Evolutionary conservation across 2,329 filamentous ascomycete genomes (phyloP).

Genomic region (Rhytidhysteron rufulum): DNA sequence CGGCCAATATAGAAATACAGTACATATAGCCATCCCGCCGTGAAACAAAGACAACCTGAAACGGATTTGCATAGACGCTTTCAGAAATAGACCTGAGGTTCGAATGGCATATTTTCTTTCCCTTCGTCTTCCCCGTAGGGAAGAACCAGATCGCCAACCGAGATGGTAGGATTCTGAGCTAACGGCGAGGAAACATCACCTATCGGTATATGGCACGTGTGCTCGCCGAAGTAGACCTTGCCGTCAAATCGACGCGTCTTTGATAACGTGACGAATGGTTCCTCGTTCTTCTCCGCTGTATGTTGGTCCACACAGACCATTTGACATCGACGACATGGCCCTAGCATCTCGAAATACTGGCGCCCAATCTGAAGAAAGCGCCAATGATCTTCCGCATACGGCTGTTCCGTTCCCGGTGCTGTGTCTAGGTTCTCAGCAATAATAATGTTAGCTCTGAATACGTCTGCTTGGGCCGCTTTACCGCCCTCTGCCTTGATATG

Average conservation of each 20-base stretch:
- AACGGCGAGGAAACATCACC: conserved; percentile 15
- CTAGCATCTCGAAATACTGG: conserved; percentile 67
- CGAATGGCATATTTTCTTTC: conserved; percentile 17
- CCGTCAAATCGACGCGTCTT: conserved; percentile 82
- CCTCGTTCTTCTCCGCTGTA: conserved; percentile 71
- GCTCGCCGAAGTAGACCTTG: conserved; percentile 85
- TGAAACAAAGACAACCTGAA: conserved; percentile 7
- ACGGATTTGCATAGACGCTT: conserved; percentile 12
- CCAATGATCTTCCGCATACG: conserved; percentile 84
- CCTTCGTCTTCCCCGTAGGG: conserved; percentile 28
- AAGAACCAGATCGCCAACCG: conserved; percentile 33
- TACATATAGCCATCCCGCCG: conserved; percentile 14
- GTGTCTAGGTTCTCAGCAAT: conserved; percentile 50
- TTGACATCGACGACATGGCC: conserved; percentile 83
- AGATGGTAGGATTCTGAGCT: conserved; percentile 35
- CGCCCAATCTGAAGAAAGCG: conserved; percentile 60
- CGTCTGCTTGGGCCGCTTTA: conserved; percentile 64
- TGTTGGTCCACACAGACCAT: conserved; percentile 94
- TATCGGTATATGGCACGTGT: conserved; percentile 50
- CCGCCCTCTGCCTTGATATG: conserved; percentile 62
- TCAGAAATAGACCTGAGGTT: conserved; percentile 23
- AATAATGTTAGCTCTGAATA: conserved; percentile 88
- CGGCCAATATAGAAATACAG: conserved; percentile 4
- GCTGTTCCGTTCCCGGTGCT: conserved; percentile 45
- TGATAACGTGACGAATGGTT: conserved; percentile 83